Evolutionary conservation across 2,329 filamentous ascomycete species (phyloP).

Genomic region (Annulohypoxylon truncatum): DNA sequence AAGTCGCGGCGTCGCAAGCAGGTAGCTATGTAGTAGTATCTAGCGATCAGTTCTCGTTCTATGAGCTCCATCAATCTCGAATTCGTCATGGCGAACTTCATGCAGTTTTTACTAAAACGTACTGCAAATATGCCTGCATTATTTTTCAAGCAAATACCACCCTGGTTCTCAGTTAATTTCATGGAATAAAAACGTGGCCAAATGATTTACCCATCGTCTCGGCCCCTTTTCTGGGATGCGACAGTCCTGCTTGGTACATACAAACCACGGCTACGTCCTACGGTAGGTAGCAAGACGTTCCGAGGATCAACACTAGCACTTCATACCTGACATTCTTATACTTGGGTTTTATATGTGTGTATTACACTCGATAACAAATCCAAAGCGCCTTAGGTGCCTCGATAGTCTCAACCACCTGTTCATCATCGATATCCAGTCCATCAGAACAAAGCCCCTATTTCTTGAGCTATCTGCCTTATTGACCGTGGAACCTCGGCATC

Average conservation of each 20-base stretch:
- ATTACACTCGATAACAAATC: too few relatives aligned
- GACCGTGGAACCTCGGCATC: background rate
- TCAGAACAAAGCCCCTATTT: constrained; percentile 5
- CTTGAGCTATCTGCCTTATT: background rate
- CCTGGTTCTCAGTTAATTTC: background rate
- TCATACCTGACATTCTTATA: too few relatives aligned
- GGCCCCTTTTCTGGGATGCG: background rate
- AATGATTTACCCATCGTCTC: background rate
- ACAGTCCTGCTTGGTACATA: background rate
- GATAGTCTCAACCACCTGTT: background rate
- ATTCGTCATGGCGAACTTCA: background rate
- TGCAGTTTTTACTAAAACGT: background rate
- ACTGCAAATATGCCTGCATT: background rate
- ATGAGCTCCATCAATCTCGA: constrained; percentile 1
- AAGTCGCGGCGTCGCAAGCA: background rate
- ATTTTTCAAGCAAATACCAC: background rate
- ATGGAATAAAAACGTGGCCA: background rate
- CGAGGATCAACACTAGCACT: too few relatives aligned
- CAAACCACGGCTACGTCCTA: too few relatives aligned
- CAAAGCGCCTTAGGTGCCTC: too few relatives aligned
- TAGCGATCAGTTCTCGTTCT: background rate
- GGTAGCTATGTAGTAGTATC: too few relatives aligned
- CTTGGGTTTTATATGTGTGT: too few relatives aligned
- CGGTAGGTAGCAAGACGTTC: too few relatives aligned
- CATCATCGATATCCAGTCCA: background rate